Percentiles rank a stretch among this genome's conserved stretches.
Conservation (phyloP, 805 yeast species). For the Cyberlindnera mycetangii region DNA sequence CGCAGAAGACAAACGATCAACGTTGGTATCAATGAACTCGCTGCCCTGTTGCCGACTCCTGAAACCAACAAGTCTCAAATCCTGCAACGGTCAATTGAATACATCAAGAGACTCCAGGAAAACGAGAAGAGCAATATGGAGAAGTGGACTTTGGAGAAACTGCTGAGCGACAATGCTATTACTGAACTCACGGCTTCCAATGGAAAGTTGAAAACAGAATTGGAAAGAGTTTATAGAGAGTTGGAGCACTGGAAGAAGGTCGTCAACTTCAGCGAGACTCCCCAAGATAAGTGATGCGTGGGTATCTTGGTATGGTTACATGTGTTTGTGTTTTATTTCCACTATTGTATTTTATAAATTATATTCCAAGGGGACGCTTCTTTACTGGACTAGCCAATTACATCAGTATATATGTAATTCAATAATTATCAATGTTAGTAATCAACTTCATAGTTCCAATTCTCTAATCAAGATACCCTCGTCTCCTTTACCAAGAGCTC, state of each 20-base stretch:
- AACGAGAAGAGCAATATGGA: constrained; percentile 87
- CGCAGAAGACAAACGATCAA: constrained; percentile 88
- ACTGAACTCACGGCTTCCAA: constrained; percentile 81
- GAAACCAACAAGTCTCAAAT: constrained; percentile 92
- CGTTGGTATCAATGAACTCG: constrained; percentile 78
- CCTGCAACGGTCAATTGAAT: constrained; percentile 83
- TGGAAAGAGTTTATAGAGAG: constrained; percentile 90
- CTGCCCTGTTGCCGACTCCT: constrained; percentile 72
- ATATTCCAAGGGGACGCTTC: too few relatives aligned
- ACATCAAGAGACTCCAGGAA: constrained; percentile 84
- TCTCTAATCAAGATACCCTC: constrained; percentile 67
- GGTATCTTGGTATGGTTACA: too few relatives aligned
- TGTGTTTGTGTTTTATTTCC: neutral
- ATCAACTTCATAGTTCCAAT: constrained; percentile 38
- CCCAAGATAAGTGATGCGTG: constrained; percentile 8
- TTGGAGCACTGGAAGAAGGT: constrained; percentile 75
- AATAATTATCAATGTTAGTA: too few relatives aligned
- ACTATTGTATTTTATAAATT: too few relatives aligned
- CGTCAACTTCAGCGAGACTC: constrained; percentile 9
- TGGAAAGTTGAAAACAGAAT: constrained; percentile 82
- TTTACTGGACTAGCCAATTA: too few relatives aligned
- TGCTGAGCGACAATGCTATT: constrained; percentile 87
- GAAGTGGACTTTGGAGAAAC: constrained; percentile 92
- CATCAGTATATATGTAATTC: too few relatives aligned
- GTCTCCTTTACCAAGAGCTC: constrained; percentile 56